Conservation (phyloP, 352 stramenopile species). For the Albugo candida region DNA sequence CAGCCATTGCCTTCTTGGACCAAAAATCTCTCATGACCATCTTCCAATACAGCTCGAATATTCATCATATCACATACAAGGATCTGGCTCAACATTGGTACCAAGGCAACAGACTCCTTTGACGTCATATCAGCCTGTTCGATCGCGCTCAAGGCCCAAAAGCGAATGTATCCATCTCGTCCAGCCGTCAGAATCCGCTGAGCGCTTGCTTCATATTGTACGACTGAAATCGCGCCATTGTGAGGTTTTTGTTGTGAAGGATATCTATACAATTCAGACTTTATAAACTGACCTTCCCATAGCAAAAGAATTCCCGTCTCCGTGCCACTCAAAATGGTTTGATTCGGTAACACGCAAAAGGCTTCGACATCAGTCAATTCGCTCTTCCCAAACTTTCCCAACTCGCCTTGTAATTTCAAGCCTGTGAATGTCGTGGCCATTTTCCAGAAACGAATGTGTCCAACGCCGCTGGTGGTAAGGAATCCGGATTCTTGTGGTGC, state of each 20-base stretch:
- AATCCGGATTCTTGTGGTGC: constrained; percentile 73
- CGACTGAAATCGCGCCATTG: constrained; percentile 43
- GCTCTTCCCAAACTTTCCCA: constrained; percentile 91
- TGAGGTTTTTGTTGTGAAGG: constrained; percentile 50
- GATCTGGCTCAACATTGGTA: constrained; percentile 43
- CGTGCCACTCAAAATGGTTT: constrained; percentile 82
- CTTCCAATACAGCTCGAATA: constrained; percentile 42
- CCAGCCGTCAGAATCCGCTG: constrained; percentile 42
- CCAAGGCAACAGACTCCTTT: constrained; percentile 56
- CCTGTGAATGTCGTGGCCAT: constrained; percentile 93
- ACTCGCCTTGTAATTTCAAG: constrained; percentile 89
- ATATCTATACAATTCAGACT: constrained; percentile 69
- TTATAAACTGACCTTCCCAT: constrained; percentile 93
- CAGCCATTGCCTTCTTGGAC: constrained; percentile 33
- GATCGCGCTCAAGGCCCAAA: constrained; percentile 76
- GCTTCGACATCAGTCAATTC: constrained; percentile 86
- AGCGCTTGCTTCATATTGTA: constrained; percentile 29
- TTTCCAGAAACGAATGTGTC: constrained; percentile 91
- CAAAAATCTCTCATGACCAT: constrained; percentile 21
- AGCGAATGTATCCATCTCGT: constrained; percentile 76
- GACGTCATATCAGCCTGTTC: constrained; percentile 69
- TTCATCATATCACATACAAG: constrained; percentile 32
- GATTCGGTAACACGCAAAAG: constrained; percentile 88
- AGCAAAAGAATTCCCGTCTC: constrained; percentile 77
- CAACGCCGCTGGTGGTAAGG: constrained; percentile 81